phyloP scores from a whole-genome alignment of 768 basidiomycete genomes.

The Pisolithus albus region DNA sequence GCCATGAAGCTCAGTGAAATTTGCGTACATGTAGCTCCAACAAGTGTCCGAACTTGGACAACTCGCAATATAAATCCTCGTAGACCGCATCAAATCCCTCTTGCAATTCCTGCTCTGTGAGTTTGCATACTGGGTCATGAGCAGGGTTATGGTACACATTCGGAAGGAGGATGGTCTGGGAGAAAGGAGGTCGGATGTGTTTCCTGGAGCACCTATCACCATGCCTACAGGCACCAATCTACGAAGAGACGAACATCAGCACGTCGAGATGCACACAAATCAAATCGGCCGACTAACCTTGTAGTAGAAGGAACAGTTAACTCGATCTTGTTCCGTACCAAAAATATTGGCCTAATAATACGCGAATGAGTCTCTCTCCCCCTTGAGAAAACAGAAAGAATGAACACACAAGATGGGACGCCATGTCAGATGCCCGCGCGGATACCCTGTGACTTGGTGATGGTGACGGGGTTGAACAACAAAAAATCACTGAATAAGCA shows the following conservation, averaged over 20 bases:
- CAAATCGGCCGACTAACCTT: slow-evolving; percentile 47
- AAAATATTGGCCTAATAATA: slow-evolving; percentile 80
- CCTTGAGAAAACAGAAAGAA: not conserved
- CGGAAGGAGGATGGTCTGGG: slow-evolving; percentile 91
- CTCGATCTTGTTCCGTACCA: slow-evolving; percentile 89
- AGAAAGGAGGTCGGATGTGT: slow-evolving; percentile 96
- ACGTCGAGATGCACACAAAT: not conserved
- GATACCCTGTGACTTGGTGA: too few species aligned
- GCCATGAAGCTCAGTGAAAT: not conserved
- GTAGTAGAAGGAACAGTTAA: slow-evolving; percentile 99
- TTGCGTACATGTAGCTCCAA: slow-evolving; percentile 84
- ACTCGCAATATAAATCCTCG: slow-evolving; percentile 91
- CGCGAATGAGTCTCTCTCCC: slow-evolving; percentile 1
- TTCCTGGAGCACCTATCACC: slow-evolving; percentile 98
- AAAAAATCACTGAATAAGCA: not conserved
- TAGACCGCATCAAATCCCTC: slow-evolving; percentile 93
- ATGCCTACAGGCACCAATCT: slow-evolving; percentile 98
- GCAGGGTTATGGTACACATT: slow-evolving; percentile 99
- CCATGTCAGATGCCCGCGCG: slow-evolving; percentile 31
- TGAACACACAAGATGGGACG: slow-evolving; percentile 67
- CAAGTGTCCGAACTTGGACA: slow-evolving; percentile 92
- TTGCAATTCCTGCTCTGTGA: slow-evolving; percentile 81
- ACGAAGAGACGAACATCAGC: slow-evolving; percentile 4
- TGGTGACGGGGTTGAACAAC: not conserved
- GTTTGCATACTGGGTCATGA: slow-evolving; percentile 84